phyloP scores from a whole-genome alignment of 495 filamentous ascomycete genomes.

The Aspergillus affinis region DNA sequence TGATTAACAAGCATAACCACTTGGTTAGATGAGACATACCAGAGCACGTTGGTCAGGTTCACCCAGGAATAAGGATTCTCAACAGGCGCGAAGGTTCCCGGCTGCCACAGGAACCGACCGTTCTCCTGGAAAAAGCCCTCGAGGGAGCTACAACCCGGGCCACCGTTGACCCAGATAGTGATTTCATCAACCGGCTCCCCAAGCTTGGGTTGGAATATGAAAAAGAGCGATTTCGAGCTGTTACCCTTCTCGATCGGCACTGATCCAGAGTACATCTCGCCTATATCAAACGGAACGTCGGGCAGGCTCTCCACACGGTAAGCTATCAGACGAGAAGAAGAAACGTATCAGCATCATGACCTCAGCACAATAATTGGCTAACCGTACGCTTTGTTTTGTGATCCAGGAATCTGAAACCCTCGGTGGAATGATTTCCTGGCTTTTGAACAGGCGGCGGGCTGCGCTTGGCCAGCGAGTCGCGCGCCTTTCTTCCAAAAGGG shows the following conservation, averaged over 20 bases:
- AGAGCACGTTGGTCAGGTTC: conserved; percentile 64
- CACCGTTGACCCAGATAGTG: conserved; percentile 72
- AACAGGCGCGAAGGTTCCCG: conserved; percentile 56
- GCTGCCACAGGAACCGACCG: conserved; percentile 62
- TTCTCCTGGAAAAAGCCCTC: conserved; percentile 68
- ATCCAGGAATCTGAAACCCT: conserved; percentile 39
- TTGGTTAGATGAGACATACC: conserved; percentile 31
- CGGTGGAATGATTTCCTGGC: conserved; percentile 15
- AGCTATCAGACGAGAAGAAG: conserved; percentile 31
- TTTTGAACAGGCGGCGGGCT: conserved; percentile 53
- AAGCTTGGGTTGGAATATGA: conserved; percentile 50
- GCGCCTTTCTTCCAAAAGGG: conserved; percentile 58
- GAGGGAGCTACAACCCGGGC: conserved; percentile 66
- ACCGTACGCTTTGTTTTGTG: conserved; percentile 37
- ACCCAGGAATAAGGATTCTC: conserved; percentile 67
- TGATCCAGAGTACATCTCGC: conserved; percentile 73
- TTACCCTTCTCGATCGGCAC: conserved; percentile 65
- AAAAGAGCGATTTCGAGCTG: conserved; percentile 49
- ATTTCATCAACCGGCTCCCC: conserved; percentile 61
- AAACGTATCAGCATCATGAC: conserved; percentile 1
- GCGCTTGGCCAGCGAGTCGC: conserved; percentile 80
- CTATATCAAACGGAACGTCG: conserved; percentile 70
- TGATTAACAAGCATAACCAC: neutral
- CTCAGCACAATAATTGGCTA: neutral
- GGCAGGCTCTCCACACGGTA: conserved; percentile 69